Evolutionary conservation across 2,329 filamentous ascomycete genomes (phyloP).

Genomic region (Pseudogymnoascus destructans): DNA sequence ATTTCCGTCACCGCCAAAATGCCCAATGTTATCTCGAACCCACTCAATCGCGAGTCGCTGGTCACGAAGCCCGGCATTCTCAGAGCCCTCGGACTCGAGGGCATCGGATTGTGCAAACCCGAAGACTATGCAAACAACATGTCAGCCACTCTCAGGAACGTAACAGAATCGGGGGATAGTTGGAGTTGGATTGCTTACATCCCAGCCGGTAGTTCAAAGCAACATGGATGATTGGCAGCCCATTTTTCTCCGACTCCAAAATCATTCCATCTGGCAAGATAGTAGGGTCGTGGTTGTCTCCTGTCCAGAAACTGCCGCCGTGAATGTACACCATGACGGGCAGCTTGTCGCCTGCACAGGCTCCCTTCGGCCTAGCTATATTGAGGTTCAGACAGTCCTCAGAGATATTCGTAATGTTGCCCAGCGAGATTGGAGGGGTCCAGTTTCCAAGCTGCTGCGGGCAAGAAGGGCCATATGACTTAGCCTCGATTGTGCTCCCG

Average conservation of each 20-base stretch:
- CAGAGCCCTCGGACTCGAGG: conserved; percentile 36
- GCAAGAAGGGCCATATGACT: conserved; percentile 32
- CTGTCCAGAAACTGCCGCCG: conserved; percentile 36
- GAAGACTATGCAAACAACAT: conserved; percentile 45
- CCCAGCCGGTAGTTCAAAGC: conserved; percentile 41
- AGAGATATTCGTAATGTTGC: conserved; percentile 29
- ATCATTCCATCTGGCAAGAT: conserved; percentile 33
- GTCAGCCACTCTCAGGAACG: not conserved
- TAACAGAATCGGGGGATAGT: not conserved
- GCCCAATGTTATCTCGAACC: conserved; percentile 43
- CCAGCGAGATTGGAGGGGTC: conserved; percentile 24
- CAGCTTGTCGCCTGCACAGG: conserved; percentile 38
- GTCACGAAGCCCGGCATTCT: conserved; percentile 50
- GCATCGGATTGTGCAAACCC: conserved; percentile 54
- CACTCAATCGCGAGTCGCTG: conserved; percentile 44
- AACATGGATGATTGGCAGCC: conserved; percentile 40
- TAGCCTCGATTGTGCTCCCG: conserved; percentile 29
- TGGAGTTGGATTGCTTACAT: conserved; percentile 11
- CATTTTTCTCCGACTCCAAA: conserved; percentile 33
- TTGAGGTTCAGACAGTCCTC: conserved; percentile 52
- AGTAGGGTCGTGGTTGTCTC: not conserved
- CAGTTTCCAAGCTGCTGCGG: conserved; percentile 30
- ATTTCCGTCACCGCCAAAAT: conserved; percentile 43
- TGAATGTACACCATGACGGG: conserved; percentile 58
- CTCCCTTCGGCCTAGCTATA: conserved; percentile 43